phyloP scores from a whole-genome alignment of 768 basidiomycete species.

The Podaxis carcinomalis region DNA sequence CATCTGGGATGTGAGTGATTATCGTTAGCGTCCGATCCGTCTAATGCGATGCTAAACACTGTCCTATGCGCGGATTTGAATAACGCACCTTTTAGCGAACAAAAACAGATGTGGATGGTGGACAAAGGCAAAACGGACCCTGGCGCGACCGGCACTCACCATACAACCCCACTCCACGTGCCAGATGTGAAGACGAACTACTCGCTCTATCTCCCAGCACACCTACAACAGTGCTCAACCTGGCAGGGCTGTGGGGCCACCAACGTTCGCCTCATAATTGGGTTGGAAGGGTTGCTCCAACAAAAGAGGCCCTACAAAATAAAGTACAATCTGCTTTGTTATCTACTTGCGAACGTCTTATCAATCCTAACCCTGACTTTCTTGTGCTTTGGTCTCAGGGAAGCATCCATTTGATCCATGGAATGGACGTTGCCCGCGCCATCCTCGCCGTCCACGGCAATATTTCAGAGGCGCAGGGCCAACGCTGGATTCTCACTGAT shows the following conservation, averaged over 20 bases:
- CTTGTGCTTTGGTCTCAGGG: conserved; percentile 28
- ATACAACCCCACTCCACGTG: conserved; percentile 38
- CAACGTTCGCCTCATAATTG: conserved; percentile 44
- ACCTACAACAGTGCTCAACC: conserved; percentile 55
- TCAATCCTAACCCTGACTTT: neutral
- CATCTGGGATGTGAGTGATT: conserved; percentile 53
- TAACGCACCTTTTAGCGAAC: conserved; percentile 1
- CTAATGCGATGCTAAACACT: neutral
- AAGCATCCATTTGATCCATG: conserved; percentile 60
- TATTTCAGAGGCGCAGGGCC: conserved; percentile 39
- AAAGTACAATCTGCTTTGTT: conserved; percentile 31
- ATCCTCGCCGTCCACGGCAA: conserved; percentile 52
- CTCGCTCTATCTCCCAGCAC: conserved; percentile 34
- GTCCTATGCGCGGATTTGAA: neutral
- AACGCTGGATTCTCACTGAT: conserved; percentile 56
- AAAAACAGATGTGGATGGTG: neutral
- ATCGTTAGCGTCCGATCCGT: neutral
- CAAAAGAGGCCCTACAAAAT: conserved; percentile 45
- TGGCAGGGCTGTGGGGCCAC: conserved; percentile 63
- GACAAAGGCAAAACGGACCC: neutral
- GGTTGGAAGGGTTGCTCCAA: conserved; percentile 48
- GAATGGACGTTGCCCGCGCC: conserved; percentile 52
- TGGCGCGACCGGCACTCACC: conserved; percentile 56
- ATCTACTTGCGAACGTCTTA: neutral
- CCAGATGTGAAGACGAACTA: conserved; percentile 51